Percentiles rank a stretch among this genome's conserved stretches.
Evolutionary conservation across 116 monocot species (phyloP).

Genomic region (Dioscorea cayenensis): DNA sequence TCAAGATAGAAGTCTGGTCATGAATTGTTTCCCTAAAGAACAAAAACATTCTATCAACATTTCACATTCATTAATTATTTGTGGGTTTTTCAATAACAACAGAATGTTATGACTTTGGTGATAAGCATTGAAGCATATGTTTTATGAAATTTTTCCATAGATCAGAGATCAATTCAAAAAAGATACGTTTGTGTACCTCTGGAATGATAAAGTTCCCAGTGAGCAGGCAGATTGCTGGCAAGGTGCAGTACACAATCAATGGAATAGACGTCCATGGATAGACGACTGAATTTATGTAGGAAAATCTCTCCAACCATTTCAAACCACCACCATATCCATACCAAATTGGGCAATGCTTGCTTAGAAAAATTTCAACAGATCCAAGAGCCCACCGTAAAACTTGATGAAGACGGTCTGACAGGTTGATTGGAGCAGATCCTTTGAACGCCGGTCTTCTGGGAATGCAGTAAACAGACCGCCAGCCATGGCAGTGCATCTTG

Average conservation of each 20-base stretch:
- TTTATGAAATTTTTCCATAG: neutral
- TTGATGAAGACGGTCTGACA: constrained; percentile 75
- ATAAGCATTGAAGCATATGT: no score
- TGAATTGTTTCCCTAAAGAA: no score
- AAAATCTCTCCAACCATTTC: constrained; percentile 54
- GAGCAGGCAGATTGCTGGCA: constrained; percentile 66
- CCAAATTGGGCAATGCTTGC: constrained; percentile 69
- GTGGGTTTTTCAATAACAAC: no score
- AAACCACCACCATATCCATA: constrained; percentile 63
- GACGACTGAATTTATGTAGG: constrained; percentile 65
- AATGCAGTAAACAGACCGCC: constrained; percentile 78
- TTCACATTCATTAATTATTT: no score
- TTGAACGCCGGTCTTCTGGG: constrained; percentile 70
- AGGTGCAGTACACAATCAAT: constrained; percentile 53
- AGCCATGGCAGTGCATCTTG: constrained; percentile 83
- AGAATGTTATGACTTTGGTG: no score
- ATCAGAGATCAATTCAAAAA: neutral
- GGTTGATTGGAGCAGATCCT: constrained; percentile 74
- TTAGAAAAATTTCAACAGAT: constrained; percentile 67
- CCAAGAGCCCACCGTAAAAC: constrained; percentile 79
- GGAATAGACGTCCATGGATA: constrained; percentile 73
- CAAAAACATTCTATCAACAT: no score
- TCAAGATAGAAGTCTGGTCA: no score
- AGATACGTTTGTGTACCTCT: constrained; percentile 26
- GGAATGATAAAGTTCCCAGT: constrained; percentile 58